Evolutionary conservation across 805 yeast species (phyloP).

Genomic region (Candida pseudofarinosa): DNA sequence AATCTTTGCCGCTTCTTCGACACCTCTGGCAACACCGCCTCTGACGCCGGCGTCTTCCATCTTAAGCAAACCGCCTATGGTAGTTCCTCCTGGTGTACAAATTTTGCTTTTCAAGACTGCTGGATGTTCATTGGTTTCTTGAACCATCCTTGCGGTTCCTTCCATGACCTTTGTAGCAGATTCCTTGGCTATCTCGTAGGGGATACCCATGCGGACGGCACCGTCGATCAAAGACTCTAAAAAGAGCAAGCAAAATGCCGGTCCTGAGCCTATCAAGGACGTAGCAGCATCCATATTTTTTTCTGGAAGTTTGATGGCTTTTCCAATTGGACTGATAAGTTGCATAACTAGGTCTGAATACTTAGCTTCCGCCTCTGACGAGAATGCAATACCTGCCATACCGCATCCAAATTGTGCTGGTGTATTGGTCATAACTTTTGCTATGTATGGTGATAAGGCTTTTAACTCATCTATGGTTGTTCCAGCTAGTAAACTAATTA

Average conservation of each 20-base stretch:
- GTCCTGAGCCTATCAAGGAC: conserved; percentile 92
- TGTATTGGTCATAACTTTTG: conserved; percentile 97
- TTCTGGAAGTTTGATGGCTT: conserved; percentile 70
- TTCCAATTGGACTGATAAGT: conserved; percentile 62
- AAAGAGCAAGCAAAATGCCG: conserved; percentile 87
- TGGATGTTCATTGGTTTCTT: conserved; percentile 80
- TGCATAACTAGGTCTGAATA: conserved; percentile 47
- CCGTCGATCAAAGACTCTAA: conserved; percentile 92
- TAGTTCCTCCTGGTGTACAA: conserved; percentile 97
- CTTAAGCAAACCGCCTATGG: conserved; percentile 89
- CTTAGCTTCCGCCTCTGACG: conserved; percentile 41
- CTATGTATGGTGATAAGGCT: conserved; percentile 53
- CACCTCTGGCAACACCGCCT: conserved; percentile 81
- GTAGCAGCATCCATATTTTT: conserved; percentile 96
- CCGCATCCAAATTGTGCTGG: conserved; percentile 93
- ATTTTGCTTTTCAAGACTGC: conserved; percentile 82
- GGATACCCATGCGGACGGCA: conserved; percentile 91
- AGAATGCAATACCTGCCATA: conserved; percentile 86
- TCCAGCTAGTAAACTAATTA: conserved; percentile 89
- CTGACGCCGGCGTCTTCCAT: conserved; percentile 92
- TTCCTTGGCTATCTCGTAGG: conserved; percentile 72
- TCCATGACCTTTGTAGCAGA: conserved; percentile 92
- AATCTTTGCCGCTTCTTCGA: conserved; percentile 86
- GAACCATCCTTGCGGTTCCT: conserved; percentile 90
- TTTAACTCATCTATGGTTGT: conserved; percentile 72